Evolutionary conservation across 305 asterid genomes (phyloP).

Genomic region (Nicotiana rustica): DNA sequence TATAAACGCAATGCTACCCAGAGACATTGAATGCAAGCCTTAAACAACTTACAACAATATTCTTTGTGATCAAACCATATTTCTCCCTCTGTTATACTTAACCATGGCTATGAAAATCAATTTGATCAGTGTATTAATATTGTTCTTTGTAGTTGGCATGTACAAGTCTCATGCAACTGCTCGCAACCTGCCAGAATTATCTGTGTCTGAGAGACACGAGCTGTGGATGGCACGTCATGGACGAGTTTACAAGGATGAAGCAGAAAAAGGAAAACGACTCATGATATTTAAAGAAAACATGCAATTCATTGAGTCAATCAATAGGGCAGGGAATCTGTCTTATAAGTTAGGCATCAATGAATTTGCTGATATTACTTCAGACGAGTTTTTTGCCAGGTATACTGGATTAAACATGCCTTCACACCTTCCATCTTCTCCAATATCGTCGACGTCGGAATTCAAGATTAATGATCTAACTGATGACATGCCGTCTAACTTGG

Average conservation of each 20-base stretch:
- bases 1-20: not conserved
- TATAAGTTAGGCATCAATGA: constrained; percentile 44
- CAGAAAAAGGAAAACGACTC: constrained; percentile 43
- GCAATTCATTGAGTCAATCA: constrained; percentile 42
- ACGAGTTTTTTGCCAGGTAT: constrained; percentile 44
- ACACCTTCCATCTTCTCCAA: not conserved
- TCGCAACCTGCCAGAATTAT: not conserved
- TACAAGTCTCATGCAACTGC: not conserved
- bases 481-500: constrained; percentile 40
- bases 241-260: constrained; percentile 33
- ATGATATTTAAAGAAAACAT: constrained; percentile 47
- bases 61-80: not conserved
- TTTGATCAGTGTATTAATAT: not conserved
- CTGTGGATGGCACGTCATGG: constrained; percentile 47
- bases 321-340: constrained; percentile 35
- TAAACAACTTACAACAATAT: not conserved
- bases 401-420: constrained; percentile 36
- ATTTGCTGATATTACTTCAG: constrained; percentile 45
- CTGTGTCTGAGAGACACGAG: constrained; percentile 39
- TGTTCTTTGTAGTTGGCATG: constrained; percentile 13
- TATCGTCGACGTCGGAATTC: constrained; percentile 37
- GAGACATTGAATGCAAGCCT: not conserved
- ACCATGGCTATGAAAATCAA: not conserved
- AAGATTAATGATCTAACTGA: constrained; percentile 38
- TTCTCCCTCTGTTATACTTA: not conserved